Evolutionary conservation across 345 rosid species (phyloP), one percentile per base, ranked within the genome.

Genomic region (Crucihimalaya himalaica): DNA sequence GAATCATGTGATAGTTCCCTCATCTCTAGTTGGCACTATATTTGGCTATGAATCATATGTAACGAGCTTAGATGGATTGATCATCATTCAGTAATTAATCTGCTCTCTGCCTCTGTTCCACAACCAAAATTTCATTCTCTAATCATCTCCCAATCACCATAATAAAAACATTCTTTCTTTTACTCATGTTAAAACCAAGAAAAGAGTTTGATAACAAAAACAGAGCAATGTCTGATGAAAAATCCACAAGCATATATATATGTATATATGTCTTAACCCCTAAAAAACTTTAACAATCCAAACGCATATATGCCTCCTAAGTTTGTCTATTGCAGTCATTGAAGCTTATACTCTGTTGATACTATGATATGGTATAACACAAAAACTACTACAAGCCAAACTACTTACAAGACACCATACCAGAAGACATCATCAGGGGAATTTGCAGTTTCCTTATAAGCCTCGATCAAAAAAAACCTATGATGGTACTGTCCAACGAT

Each of bases 391-490:
- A 66, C 0, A 75, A 18, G 7, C 69, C 74, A 60, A 9, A 75
- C 57, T 68, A 19, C 61, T 61, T 54, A 68, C 79, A 75, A 68
- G 58, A 68, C 74, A 61, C 58, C 79, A 68, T 27, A 51, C 50
- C 54, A 60, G 0, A 32, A 52, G 48, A 60, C 29, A 48, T 29
- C 73, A 57, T 50, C 68, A 58, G 47, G 42, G 8, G 27, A 27
- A 28, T 20, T 7, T 48, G 43, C 66, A 25, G 2, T 15, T 14
- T 73, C 67, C 14, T 58, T 58, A 3, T 5, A 64, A 19, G 43
- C 19, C 50, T 62, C 45, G 8, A 48, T 29, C 23, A 16, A 39
- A 66, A 23, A 39, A 56, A 51, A 32, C 19, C 52, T 76, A 47
- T 0, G 77, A 42, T 10, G 71, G 46, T n/a, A 64, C 19, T 14